Conservation (phyloP, 768 basidiomycete species). For the Podaxis sp. region DNA sequence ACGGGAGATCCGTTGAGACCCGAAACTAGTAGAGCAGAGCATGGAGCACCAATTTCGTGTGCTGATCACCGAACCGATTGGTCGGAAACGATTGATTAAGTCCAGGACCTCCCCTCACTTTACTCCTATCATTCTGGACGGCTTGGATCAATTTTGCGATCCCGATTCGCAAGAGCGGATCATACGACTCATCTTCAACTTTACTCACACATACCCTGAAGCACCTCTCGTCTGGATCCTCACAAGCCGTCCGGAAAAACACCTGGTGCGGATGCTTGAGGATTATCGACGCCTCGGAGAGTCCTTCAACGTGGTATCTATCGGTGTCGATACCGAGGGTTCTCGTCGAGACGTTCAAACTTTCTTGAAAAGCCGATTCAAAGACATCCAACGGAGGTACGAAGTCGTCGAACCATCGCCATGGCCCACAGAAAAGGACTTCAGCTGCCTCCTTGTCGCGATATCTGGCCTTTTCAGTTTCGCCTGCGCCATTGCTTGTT, state of each 20-base stretch:
- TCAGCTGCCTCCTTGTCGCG: not conserved
- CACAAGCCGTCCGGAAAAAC: not conserved
- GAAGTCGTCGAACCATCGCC: not conserved
- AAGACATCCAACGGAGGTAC: not conserved
- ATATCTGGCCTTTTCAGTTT: not conserved
- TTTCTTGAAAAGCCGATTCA: not conserved
- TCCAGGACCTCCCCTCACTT: not conserved
- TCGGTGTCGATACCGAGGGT: not conserved
- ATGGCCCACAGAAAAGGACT: not conserved
- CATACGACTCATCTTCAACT: not conserved
- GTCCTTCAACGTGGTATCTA: not conserved
- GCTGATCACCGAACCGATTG: not conserved
- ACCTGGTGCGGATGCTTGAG: not conserved
- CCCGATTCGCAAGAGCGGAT: not conserved
- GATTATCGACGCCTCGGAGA: not conserved
- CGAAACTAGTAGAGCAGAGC: not conserved
- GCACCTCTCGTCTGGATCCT: not conserved
- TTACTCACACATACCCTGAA: not conserved
- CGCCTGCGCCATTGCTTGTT: not conserved
- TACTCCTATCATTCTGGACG: not conserved
- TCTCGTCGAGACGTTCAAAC: not conserved
- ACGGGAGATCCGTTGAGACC: not conserved
- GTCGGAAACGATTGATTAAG: not conserved
- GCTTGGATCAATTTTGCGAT: not conserved
- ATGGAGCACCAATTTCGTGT: not conserved